Evolutionary conservation across 2,329 filamentous ascomycete genomes (phyloP), one percentile per base, ranked within the genome.

Genomic region (Helotiales sp.): DNA sequence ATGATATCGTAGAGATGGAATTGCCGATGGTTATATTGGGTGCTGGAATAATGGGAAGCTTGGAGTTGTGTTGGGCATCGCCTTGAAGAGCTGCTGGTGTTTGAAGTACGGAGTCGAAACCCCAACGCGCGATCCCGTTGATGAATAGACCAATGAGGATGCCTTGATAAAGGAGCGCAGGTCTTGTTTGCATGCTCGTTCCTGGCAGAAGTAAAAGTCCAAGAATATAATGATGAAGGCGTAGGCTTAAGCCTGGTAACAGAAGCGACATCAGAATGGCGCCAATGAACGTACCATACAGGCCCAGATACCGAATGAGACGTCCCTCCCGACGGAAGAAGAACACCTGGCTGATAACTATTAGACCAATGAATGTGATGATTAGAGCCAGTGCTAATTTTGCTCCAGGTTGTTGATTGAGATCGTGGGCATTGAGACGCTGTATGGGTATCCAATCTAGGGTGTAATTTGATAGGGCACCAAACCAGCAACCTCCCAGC

Each of bases 191-290:
- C 78, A 98, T 89, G 62, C 88, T 89, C 0, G 96, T 98, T 0
- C 94, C 96, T 0, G 94, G 93, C 5, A 98, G 86, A 0, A 99
- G 85, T 0, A 98, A 83, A 15, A 99, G 86, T 1, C 90, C 93
- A 4, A 98, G 84, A 71, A 98, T 92, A 77, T 98, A 99, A 78
- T 99, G 96, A 77, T 99, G 96, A 65, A 99, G 93, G 37, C 96
- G 89, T 59, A 99, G 84, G 69, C 89, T 91, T 61, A 97, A 87
- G 7, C 89, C 87, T 0, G 95, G 95, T 6, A 97, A 80, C 0
- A 86, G 81, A 13, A 97, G 83, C 37, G 91, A 85, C 59, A 93
- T 80, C 32, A 96, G 76, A 40, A 98, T 87, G n/a, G 83, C 84
- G 2, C 82, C 77, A 1, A 88, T 80, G 70, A 97, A 87, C 4